A percentile compares a stretch with the other conserved stretches of the same genome.
These are phyloP conservation scores for Colletotrichum gloeosporioides DNA, from an alignment of 2,329 filamentous ascomycete species.

Conservation along the genomic window DNA sequence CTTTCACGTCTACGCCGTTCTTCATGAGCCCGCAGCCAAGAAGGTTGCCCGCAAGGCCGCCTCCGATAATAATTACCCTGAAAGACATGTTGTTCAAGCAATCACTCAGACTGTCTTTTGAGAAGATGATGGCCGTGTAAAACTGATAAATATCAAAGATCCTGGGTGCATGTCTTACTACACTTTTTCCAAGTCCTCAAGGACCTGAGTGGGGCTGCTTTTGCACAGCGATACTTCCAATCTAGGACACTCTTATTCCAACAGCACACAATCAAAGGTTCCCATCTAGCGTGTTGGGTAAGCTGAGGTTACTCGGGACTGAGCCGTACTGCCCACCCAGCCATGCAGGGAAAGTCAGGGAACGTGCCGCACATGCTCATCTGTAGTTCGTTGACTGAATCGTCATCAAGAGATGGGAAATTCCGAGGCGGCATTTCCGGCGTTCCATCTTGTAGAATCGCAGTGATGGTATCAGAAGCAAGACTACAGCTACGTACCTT, in stretches of 20 bases:
- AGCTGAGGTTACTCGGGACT: neutral
- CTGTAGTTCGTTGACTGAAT: neutral
- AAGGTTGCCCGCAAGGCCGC: neutral
- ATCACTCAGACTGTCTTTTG: neutral
- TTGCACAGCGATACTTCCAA: neutral
- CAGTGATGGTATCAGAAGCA: neutral
- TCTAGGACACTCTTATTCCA: neutral
- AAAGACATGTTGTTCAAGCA: neutral
- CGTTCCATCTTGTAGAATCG: neutral
- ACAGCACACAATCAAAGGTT: neutral
- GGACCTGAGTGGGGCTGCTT: neutral
- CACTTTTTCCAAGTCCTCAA: neutral
- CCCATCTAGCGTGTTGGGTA: neutral
- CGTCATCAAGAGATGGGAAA: neutral
- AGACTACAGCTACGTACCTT: neutral
- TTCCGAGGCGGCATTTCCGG: neutral
- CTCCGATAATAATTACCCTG: neutral
- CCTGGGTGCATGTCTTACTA: neutral
- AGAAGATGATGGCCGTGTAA: neutral
- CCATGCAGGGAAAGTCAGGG: neutral
- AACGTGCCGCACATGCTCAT: neutral
- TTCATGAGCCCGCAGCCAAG: neutral
- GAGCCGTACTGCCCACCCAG: neutral
- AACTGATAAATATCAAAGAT: neutral
- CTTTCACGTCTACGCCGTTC: neutral